Percentiles rank a stretch among this genome's conserved stretches.
These are phyloP conservation scores for Schoenoplectus tabernaemontani DNA, from an alignment of 202 grass and related monocot species.

Conservation along the genomic window DNA sequence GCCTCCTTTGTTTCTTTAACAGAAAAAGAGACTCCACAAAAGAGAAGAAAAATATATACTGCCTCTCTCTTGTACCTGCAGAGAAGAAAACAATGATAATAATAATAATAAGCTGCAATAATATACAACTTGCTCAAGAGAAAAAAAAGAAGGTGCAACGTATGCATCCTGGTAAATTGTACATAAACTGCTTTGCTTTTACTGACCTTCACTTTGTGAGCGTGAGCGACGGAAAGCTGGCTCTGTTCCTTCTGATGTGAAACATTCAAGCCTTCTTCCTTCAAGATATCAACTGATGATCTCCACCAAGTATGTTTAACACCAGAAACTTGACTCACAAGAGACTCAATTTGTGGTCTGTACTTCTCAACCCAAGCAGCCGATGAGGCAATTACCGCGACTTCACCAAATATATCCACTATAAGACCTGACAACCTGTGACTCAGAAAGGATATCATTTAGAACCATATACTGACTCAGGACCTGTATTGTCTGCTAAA, in stretches of 20 bases:
- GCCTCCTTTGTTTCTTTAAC: background rate
- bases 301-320: constrained; percentile 90
- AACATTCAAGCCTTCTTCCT: constrained; percentile 88
- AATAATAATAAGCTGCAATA: background rate
- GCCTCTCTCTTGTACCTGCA: background rate
- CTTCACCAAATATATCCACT: constrained; percentile 81
- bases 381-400: constrained; percentile 86
- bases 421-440: constrained; percentile 81
- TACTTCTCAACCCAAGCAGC: constrained; percentile 99
- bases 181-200: background rate
- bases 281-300: constrained; percentile 76
- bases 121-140: background rate
- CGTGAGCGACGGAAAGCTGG: constrained; percentile 34
- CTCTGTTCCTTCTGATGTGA: constrained; percentile 33
- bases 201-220: constrained; percentile 64
- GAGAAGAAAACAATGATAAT: background rate
- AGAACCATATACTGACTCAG: background rate
- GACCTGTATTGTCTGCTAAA: background rate
- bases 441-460: background rate
- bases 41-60: background rate
- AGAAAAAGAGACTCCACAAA: background rate
- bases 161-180: background rate
- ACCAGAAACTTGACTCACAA: constrained; percentile 53
- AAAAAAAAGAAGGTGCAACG: background rate
- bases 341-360: constrained; percentile 74